A percentile compares a stretch with the other conserved stretches of the same genome.
Evolutionary conservation across 306 rosid species (phyloP).

Genomic region (Pachyrhizus erosus): DNA sequence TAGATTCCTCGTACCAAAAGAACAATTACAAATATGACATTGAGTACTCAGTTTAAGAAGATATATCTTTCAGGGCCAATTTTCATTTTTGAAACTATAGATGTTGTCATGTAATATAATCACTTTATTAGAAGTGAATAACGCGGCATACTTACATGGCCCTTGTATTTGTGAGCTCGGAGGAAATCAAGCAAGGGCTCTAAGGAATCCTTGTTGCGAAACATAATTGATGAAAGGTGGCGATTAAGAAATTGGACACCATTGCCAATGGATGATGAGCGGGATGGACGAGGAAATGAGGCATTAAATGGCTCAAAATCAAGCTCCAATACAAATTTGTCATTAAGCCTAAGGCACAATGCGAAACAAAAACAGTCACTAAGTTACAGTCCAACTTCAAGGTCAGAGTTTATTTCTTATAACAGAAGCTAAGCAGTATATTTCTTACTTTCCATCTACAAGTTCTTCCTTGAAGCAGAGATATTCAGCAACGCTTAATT

Average conservation of each 20-base stretch:
- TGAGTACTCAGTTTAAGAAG: background rate
- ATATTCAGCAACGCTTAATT: constrained; percentile 82
- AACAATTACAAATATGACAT: background rate
- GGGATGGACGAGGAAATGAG: constrained; percentile 78
- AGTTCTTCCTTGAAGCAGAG: constrained; percentile 89
- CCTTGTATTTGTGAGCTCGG: constrained; percentile 75
- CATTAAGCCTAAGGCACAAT: constrained; percentile 50
- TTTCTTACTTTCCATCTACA: constrained; percentile 67
- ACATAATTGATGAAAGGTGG: constrained; percentile 90
- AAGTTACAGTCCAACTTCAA: constrained; percentile 35
- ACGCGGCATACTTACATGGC: constrained; percentile 65
- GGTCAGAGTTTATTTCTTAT: background rate
- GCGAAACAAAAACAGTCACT: constrained; percentile 3
- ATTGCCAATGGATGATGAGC: constrained; percentile 95
- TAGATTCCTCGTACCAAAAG: constrained; percentile 1
- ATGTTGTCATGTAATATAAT: constrained; percentile 1
- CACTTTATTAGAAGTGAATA: background rate
- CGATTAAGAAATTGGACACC: constrained; percentile 98
- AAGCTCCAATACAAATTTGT: constrained; percentile 67
- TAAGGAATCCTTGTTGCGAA: constrained; percentile 78
- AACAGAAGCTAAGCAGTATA: constrained; percentile 29
- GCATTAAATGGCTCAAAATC: constrained; percentile 97
- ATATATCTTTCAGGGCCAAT: background rate
- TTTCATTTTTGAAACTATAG: background rate
- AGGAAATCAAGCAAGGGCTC: constrained; percentile 93